Conservation (phyloP, 2,329 filamentous ascomycete genomes). For the Verticillium albo-atrum region DNA sequence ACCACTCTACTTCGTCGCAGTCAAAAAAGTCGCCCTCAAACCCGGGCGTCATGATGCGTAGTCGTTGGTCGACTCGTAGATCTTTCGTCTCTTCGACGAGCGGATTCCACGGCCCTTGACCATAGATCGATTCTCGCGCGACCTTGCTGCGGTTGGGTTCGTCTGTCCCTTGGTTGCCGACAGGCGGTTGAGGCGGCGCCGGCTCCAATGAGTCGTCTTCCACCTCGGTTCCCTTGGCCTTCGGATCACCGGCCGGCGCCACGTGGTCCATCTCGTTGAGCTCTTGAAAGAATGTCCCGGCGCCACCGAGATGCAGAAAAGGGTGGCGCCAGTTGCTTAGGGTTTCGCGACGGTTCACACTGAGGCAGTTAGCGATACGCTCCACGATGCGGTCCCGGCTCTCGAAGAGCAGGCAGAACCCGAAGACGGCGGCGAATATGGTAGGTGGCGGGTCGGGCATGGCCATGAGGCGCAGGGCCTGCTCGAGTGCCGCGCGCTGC, state of each 20-base stretch:
- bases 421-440: constrained; percentile 56
- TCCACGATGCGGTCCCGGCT: constrained; percentile 40
- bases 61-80: constrained; percentile 36
- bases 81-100: constrained; percentile 34
- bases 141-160: constrained; percentile 27
- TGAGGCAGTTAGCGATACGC: constrained; percentile 30
- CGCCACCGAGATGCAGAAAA: constrained; percentile 62
- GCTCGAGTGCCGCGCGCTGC: constrained; percentile 61
- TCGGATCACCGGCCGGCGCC: constrained; percentile 13
- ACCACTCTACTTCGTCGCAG: constrained; percentile 70
- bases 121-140: constrained; percentile 9
- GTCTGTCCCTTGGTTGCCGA: constrained; percentile 30
- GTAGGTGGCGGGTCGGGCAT: constrained; percentile 42
- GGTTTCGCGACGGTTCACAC: constrained; percentile 27
- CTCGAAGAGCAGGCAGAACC: constrained; percentile 63
- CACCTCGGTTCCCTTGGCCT: background rate
- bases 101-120: constrained; percentile 43
- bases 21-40: constrained; percentile 76
- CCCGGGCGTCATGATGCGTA: constrained; percentile 52
- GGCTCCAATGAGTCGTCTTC: constrained; percentile 11
- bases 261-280: constrained; percentile 7
- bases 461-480: constrained; percentile 53
- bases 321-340: constrained; percentile 57
- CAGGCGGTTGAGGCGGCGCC: constrained; percentile 8
- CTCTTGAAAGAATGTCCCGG: constrained; percentile 58